phyloP scores from a whole-genome alignment of 208 protist genomes.

The Acanthamoeba triangularis region DNA sequence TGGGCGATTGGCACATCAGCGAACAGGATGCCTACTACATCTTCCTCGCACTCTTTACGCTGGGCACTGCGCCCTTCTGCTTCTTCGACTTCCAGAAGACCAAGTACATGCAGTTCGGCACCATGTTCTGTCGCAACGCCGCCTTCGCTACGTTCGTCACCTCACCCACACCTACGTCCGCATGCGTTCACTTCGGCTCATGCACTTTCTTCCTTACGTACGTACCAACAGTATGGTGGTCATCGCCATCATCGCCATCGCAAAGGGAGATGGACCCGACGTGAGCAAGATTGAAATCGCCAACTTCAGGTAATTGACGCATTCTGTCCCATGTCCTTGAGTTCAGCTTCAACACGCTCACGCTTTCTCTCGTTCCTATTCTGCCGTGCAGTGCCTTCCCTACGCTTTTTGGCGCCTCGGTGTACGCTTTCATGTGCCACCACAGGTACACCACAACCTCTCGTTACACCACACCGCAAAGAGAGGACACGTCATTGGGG shows the following conservation, averaged over 20 bases:
- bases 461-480: slow-evolving; percentile 74
- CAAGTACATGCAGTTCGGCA: slow-evolving; percentile 87
- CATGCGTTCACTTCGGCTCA: background rate
- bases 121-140: slow-evolving; percentile 83
- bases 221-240: slow-evolving; percentile 82
- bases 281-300: slow-evolving; percentile 77
- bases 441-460: slow-evolving; percentile 81
- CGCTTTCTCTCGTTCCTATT: background rate
- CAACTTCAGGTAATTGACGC: slow-evolving; percentile 36
- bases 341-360: background rate
- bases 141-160: slow-evolving; percentile 80
- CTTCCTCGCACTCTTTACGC: slow-evolving; percentile 82
- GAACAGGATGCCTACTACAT: slow-evolving; percentile 79
- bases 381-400: slow-evolving; percentile 51
- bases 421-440: slow-evolving; percentile 90
- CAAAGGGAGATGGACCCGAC: slow-evolving; percentile 79
- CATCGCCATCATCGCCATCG: slow-evolving; percentile 85
- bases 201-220: too few relatives aligned
- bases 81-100: slow-evolving; percentile 90
- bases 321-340: too few relatives aligned
- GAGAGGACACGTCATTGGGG: background rate
- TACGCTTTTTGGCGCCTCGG: slow-evolving; percentile 80
- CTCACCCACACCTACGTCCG: background rate
- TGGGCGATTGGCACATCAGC: slow-evolving; percentile 24
- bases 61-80: slow-evolving; percentile 76